Evolutionary conservation across 495 filamentous ascomycete species (phyloP), one percentile per base, ranked within the genome.

Genomic region (Talaromyces stipitatus): DNA sequence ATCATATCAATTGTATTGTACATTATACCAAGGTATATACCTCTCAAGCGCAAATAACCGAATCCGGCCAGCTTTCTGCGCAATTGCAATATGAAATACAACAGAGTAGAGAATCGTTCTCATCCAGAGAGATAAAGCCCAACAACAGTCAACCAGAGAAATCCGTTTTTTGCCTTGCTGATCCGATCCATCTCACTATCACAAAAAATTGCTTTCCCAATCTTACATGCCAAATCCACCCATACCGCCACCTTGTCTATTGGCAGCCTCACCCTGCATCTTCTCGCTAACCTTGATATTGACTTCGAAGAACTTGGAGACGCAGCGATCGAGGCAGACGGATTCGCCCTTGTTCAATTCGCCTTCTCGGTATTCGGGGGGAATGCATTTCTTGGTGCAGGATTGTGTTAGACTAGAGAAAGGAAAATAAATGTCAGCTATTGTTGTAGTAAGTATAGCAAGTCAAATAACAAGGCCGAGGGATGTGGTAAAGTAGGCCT

Each of bases 261-360:
- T 60, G 61, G 75, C 79, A 12, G 82, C 83, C 62, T 86, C 81
- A 9, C 78, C 81, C 69, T 88, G 85, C 85, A 88, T 87, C 77
- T 86, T 88, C 78, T 88, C 85, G 71, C 77, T 82, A 58, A 98
- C 88, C 79, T 96, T 97, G 76, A 94, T 82, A 72, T 96, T 90
- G 66, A 96, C 91, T 59, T 98, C 94, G 75, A 98, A 96, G 81
- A 97, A 97, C 78, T 98, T 98, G 67, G 87, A 79, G 33, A 92
- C 85, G 75, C 94, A 98, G 60, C 94, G 89, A 77, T 98, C 94
- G 60, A 98, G 83, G 76, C 94, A 98, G 61, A 97, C 94, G 55
- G 87, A 88, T 76, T 98, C 94, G 78, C 94, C 94, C 78, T 98
- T 98, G 82, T 95, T 94, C 60, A 98, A 84, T 57, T 97, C 95